Conservation (phyloP, 768 basidiomycete genomes). For the Boletus vermiculosoides region DNA sequence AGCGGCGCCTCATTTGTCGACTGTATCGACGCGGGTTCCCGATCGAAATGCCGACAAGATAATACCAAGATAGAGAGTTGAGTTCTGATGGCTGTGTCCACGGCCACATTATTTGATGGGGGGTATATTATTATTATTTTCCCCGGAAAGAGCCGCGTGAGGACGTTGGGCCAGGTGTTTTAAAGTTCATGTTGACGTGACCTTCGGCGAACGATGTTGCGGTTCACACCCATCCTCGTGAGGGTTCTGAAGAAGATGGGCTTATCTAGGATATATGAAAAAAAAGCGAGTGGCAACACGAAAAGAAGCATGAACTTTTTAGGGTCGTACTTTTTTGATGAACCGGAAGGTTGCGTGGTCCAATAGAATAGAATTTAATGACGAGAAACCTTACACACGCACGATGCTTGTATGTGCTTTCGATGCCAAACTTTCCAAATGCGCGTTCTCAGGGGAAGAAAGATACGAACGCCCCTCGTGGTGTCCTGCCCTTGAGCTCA, state of each 20-base stretch:
- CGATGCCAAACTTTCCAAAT: slow-evolving; percentile 31
- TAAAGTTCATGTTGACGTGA: slow-evolving; percentile 17
- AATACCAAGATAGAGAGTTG: slow-evolving; percentile 9
- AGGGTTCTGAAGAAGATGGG: neutral
- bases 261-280: slow-evolving; percentile 28
- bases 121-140: neutral
- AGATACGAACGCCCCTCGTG: slow-evolving; percentile 20
- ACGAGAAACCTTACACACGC: slow-evolving; percentile 10
- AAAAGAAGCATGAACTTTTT: slow-evolving; percentile 3
- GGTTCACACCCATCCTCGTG: slow-evolving; percentile 14
- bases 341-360: neutral
- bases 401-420: slow-evolving; percentile 11
- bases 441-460: slow-evolving; percentile 9
- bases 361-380: neutral
- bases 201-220: slow-evolving; percentile 1
- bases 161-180: neutral
- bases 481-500: slow-evolving; percentile 22
- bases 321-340: slow-evolving; percentile 13
- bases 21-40: neutral
- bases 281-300: slow-evolving; percentile 13
- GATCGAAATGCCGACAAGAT: slow-evolving; percentile 20
- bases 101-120: neutral
- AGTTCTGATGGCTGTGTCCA: slow-evolving; percentile 16
- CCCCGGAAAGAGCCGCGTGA: slow-evolving; percentile 4
- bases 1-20: neutral